These are phyloP conservation scores for Xylariaceae sp. DNA, from an alignment of 2,329 filamentous ascomycete species.

Conservation along the genomic window DNA sequence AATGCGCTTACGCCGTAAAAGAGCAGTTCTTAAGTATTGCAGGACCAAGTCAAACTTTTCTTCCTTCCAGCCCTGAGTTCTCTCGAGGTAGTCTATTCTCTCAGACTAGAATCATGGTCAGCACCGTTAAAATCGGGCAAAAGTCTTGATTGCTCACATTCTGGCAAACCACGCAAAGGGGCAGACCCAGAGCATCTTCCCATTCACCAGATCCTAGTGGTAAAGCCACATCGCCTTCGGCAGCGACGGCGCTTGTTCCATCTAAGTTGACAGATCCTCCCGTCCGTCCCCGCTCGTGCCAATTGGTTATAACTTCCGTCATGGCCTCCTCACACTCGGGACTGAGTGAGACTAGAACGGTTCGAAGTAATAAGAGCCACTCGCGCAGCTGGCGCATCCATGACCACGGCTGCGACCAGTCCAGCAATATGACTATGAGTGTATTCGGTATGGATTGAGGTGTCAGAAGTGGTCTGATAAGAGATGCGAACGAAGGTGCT, in stretches of 20 bases:
- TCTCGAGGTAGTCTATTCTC: constrained; percentile 85
- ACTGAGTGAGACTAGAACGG: constrained; percentile 67
- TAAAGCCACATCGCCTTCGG: constrained; percentile 63
- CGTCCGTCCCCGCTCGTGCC: constrained; percentile 69
- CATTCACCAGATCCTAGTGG: constrained; percentile 86
- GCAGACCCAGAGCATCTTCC: constrained; percentile 82
- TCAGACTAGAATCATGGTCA: constrained; percentile 54
- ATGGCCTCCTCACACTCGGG: constrained; percentile 74
- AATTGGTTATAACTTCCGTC: constrained; percentile 77
- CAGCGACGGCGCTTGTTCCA: constrained; percentile 52
- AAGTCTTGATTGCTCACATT: constrained; percentile 55
- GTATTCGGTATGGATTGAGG: constrained; percentile 80
- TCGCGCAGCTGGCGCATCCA: constrained; percentile 86
- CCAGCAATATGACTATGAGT: constrained; percentile 82
- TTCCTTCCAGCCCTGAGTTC: constrained; percentile 88
- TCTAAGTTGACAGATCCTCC: constrained; percentile 59
- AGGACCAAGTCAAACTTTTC: constrained; percentile 94
- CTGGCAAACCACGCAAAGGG: constrained; percentile 91
- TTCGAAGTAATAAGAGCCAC: constrained; percentile 81
- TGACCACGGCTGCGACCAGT: constrained; percentile 90
- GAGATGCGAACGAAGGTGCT: constrained; percentile 72
- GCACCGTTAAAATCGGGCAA: constrained; percentile 10
- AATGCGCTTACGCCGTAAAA: constrained; percentile 67
- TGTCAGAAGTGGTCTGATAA: constrained; percentile 79
- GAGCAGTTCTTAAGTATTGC: constrained; percentile 82